Base-by-base conservation (phyloP, 768 basidiomycete species). In the Cyathus striatus region DNA sequence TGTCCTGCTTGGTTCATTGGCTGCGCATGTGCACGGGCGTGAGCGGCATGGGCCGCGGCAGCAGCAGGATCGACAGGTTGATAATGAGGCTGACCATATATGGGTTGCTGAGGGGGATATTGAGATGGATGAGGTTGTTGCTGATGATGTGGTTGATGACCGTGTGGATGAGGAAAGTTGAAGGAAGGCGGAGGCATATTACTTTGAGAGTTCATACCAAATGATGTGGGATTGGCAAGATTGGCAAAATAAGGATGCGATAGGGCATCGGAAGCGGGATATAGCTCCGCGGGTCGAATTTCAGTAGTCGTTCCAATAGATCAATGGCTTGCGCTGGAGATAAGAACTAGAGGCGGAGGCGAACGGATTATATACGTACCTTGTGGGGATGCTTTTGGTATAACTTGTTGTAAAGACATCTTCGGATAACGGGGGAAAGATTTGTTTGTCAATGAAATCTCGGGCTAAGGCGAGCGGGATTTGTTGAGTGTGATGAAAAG, bases 281-380 rank as follows among this genome's bases (percentile, higher is more conserved):
- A 81, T 42, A 96, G 85, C 54, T 91, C 86, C 22, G 83, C 75
- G 2, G 96, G 96, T 98, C 96, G 57, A 98, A 99, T 56, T 97
- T 93, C 37, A 99, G 79, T 34, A 98, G 80, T 38, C 85, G 82
- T 62, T 98, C 96, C 34, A 99, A 82, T 2, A 98, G 78, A 63
- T 97, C 92, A 58, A 97, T 78, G 18, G 95, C 95, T 79, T 40
- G n/a, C n/a, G n/a, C n/a, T n/a, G n/a, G n/a, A n/a, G n/a, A n/a
- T n/a, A n/a, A n/a, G n/a, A n/a, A n/a, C n/a, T n/a, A n/a, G n/a
- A n/a, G n/a, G n/a, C n/a, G n/a, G n/a, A n/a, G n/a, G n/a, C n/a
- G n/a, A n/a, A n/a, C n/a, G n/a, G n/a, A n/a, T 4, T 22, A 5
- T 4, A 32, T 16, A 47, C 60, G 34, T 52, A 87, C 90, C 91